These are phyloP conservation scores for Penicillium concentricum DNA, from an alignment of 2,329 filamentous ascomycete genomes.

Conservation along the genomic window DNA sequence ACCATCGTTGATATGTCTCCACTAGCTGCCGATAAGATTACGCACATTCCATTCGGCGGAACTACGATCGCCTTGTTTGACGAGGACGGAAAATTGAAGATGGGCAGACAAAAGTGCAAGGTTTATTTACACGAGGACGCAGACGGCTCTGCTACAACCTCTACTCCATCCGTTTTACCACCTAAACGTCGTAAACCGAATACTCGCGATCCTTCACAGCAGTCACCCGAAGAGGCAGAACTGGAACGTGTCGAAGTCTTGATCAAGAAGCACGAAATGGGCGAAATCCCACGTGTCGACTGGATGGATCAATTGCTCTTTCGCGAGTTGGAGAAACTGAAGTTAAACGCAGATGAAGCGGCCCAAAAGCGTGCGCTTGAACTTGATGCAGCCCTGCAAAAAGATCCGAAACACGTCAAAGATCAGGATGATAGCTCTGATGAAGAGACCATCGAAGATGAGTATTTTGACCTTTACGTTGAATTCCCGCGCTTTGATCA, in stretches of 20 bases:
- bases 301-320: constrained; percentile 97
- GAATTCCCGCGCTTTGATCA: constrained; percentile 95
- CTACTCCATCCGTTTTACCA: constrained; percentile 68
- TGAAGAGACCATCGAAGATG: constrained; percentile 51
- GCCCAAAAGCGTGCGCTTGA: constrained; percentile 56
- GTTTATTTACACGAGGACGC: constrained; percentile 79
- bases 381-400: constrained; percentile 29
- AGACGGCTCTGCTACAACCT: constrained; percentile 77
- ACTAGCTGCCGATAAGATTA: constrained; percentile 64
- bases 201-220: constrained; percentile 46
- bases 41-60: constrained; percentile 89
- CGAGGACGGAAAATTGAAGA: constrained; percentile 83
- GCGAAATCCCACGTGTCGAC: constrained; percentile 85
- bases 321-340: constrained; percentile 78
- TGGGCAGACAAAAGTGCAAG: constrained; percentile 87
- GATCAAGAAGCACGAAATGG: constrained; percentile 98
- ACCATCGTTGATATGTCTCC: constrained; percentile 95
- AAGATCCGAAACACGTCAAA: constrained; percentile 25
- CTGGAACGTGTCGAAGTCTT: constrained; percentile 83
- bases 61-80: constrained; percentile 94
- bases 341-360: constrained; percentile 62
- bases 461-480: constrained; percentile 79
- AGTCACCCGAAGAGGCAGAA: constrained; percentile 74
- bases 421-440: constrained; percentile 42
- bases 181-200: constrained; percentile 55